These are phyloP conservation scores for Leptographium procerum DNA, from an alignment of 2,329 filamentous ascomycete species.

Conservation along the genomic window DNA sequence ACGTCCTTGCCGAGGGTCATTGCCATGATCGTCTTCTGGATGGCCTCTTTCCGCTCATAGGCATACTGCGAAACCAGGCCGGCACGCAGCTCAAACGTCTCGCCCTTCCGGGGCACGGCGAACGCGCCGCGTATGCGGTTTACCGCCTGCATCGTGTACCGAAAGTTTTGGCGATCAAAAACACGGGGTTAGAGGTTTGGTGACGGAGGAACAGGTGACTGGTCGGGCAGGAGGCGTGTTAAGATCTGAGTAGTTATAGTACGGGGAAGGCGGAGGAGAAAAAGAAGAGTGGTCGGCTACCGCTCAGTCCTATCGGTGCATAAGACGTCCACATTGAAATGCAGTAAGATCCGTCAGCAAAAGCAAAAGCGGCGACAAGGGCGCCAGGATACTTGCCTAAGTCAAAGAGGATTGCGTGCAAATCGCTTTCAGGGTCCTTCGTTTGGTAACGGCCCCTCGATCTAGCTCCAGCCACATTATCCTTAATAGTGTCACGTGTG, in stretches of 20 bases:
- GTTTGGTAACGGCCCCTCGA: neutral
- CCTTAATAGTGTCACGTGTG: neutral
- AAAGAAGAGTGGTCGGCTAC: neutral
- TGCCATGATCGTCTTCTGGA: conserved; percentile 99
- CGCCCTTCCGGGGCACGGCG: conserved; percentile 84
- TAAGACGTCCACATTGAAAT: neutral
- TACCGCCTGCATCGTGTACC: conserved; percentile 46
- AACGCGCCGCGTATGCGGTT: conserved; percentile 94
- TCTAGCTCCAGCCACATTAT: conserved; percentile 1
- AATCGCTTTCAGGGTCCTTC: neutral
- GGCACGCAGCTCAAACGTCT: conserved; percentile 93
- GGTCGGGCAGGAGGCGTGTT: neutral
- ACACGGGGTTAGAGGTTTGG: neutral
- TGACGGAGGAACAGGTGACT: neutral
- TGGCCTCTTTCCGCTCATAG: conserved; percentile 96
- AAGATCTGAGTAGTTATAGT: neutral
- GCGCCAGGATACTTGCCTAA: neutral
- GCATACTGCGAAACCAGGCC: conserved; percentile 98
- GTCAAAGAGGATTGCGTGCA: neutral
- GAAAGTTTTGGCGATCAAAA: neutral
- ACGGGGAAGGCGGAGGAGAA: neutral
- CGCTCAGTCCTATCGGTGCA: neutral
- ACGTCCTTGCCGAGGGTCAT: conserved; percentile 99
- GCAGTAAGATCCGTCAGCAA: neutral
- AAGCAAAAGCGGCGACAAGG: neutral